Base-by-base conservation (phyloP, 2,329 filamentous ascomycete genomes). In the Venturia oleaginea region DNA sequence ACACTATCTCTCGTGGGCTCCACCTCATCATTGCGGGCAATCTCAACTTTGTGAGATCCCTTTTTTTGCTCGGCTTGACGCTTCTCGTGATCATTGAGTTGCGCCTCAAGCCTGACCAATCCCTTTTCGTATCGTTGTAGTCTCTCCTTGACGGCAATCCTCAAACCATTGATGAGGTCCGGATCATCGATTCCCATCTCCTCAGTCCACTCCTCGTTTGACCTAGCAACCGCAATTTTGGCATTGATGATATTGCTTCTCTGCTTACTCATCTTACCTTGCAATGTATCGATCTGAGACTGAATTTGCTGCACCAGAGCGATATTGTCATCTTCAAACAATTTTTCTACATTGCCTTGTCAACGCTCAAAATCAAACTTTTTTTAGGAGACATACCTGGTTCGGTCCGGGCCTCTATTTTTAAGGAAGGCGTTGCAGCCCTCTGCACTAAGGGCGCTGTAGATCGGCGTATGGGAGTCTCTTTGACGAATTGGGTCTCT, bases 11-110 rank as follows among this genome's bases (percentile, higher is more conserved):
- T 40, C 22, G 54, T 19, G 51, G 67, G 61, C n/a, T 51, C 22
- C 46, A 27, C 46, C 37, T 24, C 43, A 62, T 43, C 69, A 62
- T 22, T 13, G 62, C 66, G 64, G 66, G 66, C 63, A 34, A 0
- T 68, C 15, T 71, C 70, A 4, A 71, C 72, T 11, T 72, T 68
- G n/a, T 72, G 72, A 1, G 73, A 72, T 0, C 75, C 73, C 61
- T 75, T 73, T 8, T 76, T 71, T 68, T 86, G 86, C 7, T 86
- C 69, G 63, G 80, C 74, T 7, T 84, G 72, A 1, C 83, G 83
- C 4, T 64, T 66, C 57, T 75, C 71, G 2, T n/a, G 24, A 4
- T 61, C 34, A 70, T 70, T 13, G 66, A 63, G 24, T 62, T 65
- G 2, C 66, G 61, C 74, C 75, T 10, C 79, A 77, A 59, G 62